Conservation (phyloP, 1,284 basidiomycete genomes). For the Tetrapyrgos nigripes region DNA sequence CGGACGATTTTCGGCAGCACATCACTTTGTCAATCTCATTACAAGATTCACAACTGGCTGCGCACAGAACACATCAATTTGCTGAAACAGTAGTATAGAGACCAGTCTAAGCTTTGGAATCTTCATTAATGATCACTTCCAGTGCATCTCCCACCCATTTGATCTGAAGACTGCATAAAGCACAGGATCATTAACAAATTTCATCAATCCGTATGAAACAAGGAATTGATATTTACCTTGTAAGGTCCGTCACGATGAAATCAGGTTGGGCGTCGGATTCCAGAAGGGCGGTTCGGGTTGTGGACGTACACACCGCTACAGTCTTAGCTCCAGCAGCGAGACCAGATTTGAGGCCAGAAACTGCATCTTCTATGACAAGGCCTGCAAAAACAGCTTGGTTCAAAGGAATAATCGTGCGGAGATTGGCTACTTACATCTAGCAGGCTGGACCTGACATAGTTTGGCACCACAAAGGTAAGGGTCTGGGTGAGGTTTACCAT, state of each 20-base stretch:
- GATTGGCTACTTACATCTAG: conserved; percentile 51
- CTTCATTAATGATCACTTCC: conserved; percentile 40
- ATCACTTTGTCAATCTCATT: too few relatives aligned
- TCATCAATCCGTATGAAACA: neutral
- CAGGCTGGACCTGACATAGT: conserved; percentile 53
- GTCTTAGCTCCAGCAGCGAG: conserved; percentile 76
- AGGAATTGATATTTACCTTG: conserved; percentile 43
- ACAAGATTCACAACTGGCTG: too few relatives aligned
- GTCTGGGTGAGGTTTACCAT: conserved; percentile 84
- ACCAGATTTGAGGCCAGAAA: conserved; percentile 78
- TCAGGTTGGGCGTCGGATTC: conserved; percentile 55
- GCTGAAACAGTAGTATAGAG: neutral
- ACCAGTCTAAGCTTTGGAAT: neutral
- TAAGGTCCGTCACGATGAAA: conserved; percentile 60
- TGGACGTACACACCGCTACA: conserved; percentile 85
- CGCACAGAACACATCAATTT: too few relatives aligned
- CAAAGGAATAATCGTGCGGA: neutral
- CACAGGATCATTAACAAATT: neutral
- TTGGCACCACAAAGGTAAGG: conserved; percentile 76
- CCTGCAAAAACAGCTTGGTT: conserved; percentile 43
- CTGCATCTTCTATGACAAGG: conserved; percentile 86
- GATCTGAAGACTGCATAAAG: conserved; percentile 41
- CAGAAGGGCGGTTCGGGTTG: conserved; percentile 58
- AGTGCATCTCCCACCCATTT: conserved; percentile 41
- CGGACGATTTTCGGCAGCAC: too few relatives aligned